Evolutionary conservation across 1,284 basidiomycete genomes (phyloP), one percentile per base, ranked within the genome.

Genomic region (Boletellus deceptivus): DNA sequence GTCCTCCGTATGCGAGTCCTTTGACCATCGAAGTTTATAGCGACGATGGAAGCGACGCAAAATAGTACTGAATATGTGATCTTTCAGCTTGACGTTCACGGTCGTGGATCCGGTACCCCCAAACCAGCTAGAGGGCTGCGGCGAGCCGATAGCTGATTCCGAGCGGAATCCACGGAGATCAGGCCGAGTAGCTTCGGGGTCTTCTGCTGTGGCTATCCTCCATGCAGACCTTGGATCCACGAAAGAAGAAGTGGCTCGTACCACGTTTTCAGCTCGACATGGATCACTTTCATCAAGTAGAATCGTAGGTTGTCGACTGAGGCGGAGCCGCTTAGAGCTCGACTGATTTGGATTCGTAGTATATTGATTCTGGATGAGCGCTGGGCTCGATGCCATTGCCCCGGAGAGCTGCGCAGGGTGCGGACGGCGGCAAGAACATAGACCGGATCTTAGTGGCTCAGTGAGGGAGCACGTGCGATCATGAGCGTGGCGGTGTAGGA

Each of bases 1-100:
- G 47, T 75, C 73, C 24, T 78, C 77, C 20, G 59, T 63, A 35
- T 63, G 65, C 16, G 57, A 50, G 3, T 55, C 55, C 39, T 59
- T 48, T 27, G 58, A 35, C 64, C 72, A 72, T 33, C 73, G 71
- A 24, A 74, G 71, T 33, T 74, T 74, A 25, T 72, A 75, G 39
- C 78, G 77, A 49, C 79, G 79, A 27, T 75, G 75, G 52, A 92
- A 81, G 29, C 85, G 78, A 42, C 84, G 82, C 53, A 97, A 73
- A 29, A 97, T 84, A 13, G 89, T 89, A 49, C 83, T 88, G 66
- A 98, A 94, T 41, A 98, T 91, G 58, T 95, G 92, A 63, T 97
- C 93, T 70, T 93, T 94, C 52, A 98, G 75, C 67, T 84, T 90
- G 38, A 89, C 92, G 68, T 98, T 97, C 50, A 97, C 93, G 41